Evolutionary conservation across 495 filamentous ascomycete genomes (phyloP).

Genomic region (Cercophora newfieldiana): DNA sequence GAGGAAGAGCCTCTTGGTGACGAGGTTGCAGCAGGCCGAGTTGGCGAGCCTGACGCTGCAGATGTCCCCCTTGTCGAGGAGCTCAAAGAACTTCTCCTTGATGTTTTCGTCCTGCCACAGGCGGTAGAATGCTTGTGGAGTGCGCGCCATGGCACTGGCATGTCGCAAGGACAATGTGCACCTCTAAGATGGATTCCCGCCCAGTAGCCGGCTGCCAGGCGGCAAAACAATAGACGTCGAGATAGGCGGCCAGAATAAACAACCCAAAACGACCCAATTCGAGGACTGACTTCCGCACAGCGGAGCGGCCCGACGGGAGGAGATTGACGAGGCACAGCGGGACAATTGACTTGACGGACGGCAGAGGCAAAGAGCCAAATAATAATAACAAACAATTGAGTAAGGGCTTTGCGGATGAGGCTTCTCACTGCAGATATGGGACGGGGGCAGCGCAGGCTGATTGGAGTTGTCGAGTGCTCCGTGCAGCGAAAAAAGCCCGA

Average conservation of each 20-base stretch:
- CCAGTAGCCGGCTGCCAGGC: not conserved
- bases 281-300: not conserved
- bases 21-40: constrained; percentile 51
- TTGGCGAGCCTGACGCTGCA: constrained; percentile 51
- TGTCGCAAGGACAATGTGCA: constrained; percentile 27
- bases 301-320: not conserved
- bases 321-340: not conserved
- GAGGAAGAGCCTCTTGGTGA: constrained; percentile 55
- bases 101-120: constrained; percentile 55
- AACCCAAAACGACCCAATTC: not conserved
- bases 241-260: constrained; percentile 1
- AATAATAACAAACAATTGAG: not conserved
- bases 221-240: constrained; percentile 22
- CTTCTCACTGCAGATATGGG: not conserved
- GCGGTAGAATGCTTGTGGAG: constrained; percentile 49
- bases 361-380: not conserved
- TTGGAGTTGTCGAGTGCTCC: not conserved
- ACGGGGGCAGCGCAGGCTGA: not conserved
- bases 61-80: constrained; percentile 51
- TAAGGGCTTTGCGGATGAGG: not conserved
- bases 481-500: constrained; percentile 3
- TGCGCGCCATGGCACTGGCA: constrained; percentile 51
- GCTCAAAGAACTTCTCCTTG: constrained; percentile 51
- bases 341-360: not conserved
- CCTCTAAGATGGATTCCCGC: not conserved